These are phyloP conservation scores for Secale cereale DNA, from an alignment of 176 grass and related monocot species.

Conservation along the genomic window DNA sequence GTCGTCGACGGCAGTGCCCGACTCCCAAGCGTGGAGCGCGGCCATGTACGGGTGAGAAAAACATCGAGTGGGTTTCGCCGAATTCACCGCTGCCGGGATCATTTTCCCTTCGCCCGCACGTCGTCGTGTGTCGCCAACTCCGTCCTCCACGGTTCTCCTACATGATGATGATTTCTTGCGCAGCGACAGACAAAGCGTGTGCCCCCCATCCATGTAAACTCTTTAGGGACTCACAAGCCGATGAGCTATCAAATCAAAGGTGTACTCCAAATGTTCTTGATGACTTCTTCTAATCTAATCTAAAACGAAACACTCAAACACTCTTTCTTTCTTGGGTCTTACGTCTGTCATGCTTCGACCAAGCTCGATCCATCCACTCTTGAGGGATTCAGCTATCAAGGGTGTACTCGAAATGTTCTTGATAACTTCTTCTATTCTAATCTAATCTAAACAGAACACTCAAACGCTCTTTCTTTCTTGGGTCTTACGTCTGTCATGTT, in stretches of 20 bases:
- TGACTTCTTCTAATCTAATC: background rate
- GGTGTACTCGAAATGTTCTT: background rate
- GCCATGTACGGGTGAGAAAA: too few relatives aligned
- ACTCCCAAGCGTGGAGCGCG: background rate
- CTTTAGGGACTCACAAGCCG: background rate
- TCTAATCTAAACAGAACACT: background rate
- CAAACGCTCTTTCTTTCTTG: background rate
- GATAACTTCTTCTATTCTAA: background rate
- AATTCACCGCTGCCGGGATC: background rate
- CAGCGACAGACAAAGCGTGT: slow-evolving; percentile 28
- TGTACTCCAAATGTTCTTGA: background rate
- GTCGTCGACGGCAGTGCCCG: background rate
- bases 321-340: background rate
- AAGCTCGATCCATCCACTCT: background rate
- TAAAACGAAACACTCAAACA: background rate
- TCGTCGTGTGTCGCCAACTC: background rate
- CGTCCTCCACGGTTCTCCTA: background rate
- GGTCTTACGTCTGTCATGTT: background rate
- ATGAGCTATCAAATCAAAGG: background rate
- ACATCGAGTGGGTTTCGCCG: background rate
- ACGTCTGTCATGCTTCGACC: background rate
- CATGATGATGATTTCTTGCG: slow-evolving; percentile 32
- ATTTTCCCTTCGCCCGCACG: slow-evolving; percentile 33
- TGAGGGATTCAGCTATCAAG: background rate
- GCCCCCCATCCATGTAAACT: slow-evolving; percentile 16